Evolutionary conservation across 2,329 filamentous ascomycete genomes (phyloP), one percentile per base, ranked within the genome.

Genomic region (Nectriaceae sp.): DNA sequence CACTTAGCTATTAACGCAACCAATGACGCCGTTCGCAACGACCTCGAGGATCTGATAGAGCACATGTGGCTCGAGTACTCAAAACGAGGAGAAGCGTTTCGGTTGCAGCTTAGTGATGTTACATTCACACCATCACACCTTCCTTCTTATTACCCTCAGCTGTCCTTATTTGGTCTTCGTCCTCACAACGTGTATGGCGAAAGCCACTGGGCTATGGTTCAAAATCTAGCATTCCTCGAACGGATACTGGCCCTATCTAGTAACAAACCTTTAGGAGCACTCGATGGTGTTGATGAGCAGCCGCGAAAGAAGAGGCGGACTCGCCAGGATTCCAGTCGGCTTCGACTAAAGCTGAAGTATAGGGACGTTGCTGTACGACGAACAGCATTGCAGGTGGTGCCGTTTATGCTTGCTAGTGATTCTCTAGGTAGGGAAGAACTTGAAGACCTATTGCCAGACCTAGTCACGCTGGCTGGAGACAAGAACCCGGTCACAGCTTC

Each of bases 51-150:
- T n/a, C 68, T 97, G 2, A 65, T 85, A 26, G 85, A 91, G 38
- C 75, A 79, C 4, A 70, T 99, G n/a, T 87, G 86, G 73, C 72
- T 73, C 8, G 93, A 97, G 61, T 97, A 97, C 67, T 77, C 82
- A 4, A 85, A 77, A 54, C 80, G 90, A 51, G 76, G 83, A 29
- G 84, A 88, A 40, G 83, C 83, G 49, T 85, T 89, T 40, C 82
- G 86, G 31, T 75, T 97, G 11, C 87, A 90, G 54, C 71, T 95
- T n/a, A 84, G 89, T 51, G 89, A 97, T 59, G 65, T 97, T 21
- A 72, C 77, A 1, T 88, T 89, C 54, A 63, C 77, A 39, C 57
- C 74, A 57, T 65, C 76, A 61, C 58, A 65, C 62, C 61, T 73
- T 63, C 64, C 75, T 54, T 48, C 59, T 44, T 69, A 75, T 59